Conservation (phyloP, 139 green algal genomes). For the Micromonas pusilla region DNA sequence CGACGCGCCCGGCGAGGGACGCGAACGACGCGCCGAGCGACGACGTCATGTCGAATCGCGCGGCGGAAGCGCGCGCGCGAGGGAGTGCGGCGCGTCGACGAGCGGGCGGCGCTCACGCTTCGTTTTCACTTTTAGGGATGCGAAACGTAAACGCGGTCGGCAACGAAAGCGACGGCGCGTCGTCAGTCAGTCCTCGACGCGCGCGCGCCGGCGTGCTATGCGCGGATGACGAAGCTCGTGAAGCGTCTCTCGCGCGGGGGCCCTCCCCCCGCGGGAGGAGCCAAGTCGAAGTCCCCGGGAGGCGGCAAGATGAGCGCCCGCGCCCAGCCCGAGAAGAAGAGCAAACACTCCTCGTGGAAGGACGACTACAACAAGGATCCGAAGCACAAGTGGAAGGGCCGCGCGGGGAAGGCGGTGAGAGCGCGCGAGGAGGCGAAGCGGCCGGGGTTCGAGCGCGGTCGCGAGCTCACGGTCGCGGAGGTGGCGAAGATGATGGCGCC, state of each 20-base stretch:
- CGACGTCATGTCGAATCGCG: too few species aligned
- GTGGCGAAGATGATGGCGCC: slow-evolving; percentile 3
- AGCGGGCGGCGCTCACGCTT: too few species aligned
- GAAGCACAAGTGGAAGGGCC: neutral
- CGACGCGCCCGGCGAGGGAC: too few species aligned
- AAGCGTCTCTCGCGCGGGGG: neutral
- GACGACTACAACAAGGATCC: neutral
- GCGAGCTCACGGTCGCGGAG: neutral
- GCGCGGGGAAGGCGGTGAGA: neutral
- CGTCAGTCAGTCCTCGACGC: too few species aligned
- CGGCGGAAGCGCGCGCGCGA: too few species aligned
- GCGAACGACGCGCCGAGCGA: too few species aligned
- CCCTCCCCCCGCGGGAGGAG: neutral
- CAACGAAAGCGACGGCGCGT: too few species aligned
- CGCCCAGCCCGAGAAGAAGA: neutral
- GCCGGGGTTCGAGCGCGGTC: neutral
- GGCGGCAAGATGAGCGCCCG: too few species aligned
- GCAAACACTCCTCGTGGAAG: neutral
- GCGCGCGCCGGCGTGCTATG: too few species aligned
- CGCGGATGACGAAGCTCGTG: neutral
- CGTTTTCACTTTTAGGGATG: too few species aligned
- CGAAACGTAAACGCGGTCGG: too few species aligned
- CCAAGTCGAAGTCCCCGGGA: neutral
- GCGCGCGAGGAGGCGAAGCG: neutral
- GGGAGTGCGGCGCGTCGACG: too few species aligned